Conservation (phyloP, 31 red algal species). For the Odonthalia washingtoniensis region DNA sequence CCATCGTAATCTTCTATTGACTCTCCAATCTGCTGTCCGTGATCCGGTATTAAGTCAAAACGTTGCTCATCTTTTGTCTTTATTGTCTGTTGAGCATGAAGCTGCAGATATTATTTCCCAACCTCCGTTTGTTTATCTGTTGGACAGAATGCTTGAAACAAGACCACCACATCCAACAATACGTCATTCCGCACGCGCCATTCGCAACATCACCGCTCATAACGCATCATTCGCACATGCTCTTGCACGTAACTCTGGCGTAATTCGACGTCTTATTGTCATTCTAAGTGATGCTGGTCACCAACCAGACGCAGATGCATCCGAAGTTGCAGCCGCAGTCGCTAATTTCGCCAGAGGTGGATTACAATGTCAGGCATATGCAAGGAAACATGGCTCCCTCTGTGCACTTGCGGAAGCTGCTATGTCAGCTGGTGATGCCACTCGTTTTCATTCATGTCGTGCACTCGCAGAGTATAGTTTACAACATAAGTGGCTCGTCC, state of each 20-base stretch:
- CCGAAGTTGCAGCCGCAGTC: conserved; percentile 59
- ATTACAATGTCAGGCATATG: conserved; percentile 55
- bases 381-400: conserved; percentile 49
- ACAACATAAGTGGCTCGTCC: conserved; percentile 50
- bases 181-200: conserved; percentile 60
- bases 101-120: not conserved
- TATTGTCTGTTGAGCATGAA: not conserved
- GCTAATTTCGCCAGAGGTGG: conserved; percentile 64
- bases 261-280: conserved; percentile 39
- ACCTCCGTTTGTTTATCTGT: conserved; percentile 13
- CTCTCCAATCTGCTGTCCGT: not conserved
- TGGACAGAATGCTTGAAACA: not conserved
- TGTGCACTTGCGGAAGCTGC: conserved; percentile 48
- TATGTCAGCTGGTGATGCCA: conserved; percentile 38
- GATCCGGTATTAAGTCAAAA: not conserved
- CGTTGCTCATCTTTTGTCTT: not conserved
- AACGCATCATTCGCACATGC: conserved; percentile 14
- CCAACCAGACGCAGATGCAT: conserved; percentile 1
- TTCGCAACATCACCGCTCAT: conserved; percentile 60
- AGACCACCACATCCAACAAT: conserved; percentile 13
- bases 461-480: conserved; percentile 67
- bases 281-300: conserved; percentile 6
- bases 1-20: not conserved
- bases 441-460: conserved; percentile 54
- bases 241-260: conserved; percentile 44